Evolutionary conservation across 805 yeast species (phyloP).

Genomic region (Metschnikowia shivogae): DNA sequence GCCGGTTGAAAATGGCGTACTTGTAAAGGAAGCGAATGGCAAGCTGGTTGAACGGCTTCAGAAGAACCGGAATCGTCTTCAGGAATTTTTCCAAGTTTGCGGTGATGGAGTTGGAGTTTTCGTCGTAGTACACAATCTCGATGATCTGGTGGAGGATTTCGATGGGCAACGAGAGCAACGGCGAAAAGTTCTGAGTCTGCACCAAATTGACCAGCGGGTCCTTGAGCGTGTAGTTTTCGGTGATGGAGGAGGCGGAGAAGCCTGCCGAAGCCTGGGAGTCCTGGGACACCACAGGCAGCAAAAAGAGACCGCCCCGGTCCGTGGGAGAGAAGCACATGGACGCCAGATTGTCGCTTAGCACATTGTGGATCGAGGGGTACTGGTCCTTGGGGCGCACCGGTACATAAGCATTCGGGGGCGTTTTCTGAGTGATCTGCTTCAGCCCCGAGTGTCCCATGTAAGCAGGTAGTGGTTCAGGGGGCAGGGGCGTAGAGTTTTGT

Average conservation of each 20-base stretch:
- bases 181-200: constrained; percentile 14
- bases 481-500: not conserved
- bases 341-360: constrained; percentile 2
- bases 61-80: constrained; percentile 51
- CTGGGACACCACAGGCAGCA: constrained; percentile 18
- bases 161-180: constrained; percentile 43
- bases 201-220: constrained; percentile 15
- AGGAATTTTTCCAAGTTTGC: constrained; percentile 49
- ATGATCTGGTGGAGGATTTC: constrained; percentile 54
- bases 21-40: constrained; percentile 57
- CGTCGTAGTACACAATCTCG: constrained; percentile 52
- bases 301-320: constrained; percentile 14
- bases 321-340: constrained; percentile 11
- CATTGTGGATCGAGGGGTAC: constrained; percentile 1
- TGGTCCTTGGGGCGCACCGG: not conserved
- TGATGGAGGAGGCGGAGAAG: constrained; percentile 13
- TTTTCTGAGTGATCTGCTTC: constrained; percentile 2
- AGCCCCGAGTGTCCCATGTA: constrained; percentile 17
- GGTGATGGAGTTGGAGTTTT: constrained; percentile 48
- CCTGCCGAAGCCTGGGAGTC: constrained; percentile 3
- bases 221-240: constrained; percentile 15
- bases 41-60: constrained; percentile 54
- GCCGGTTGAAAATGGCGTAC: constrained; percentile 72
- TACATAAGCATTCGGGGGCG: not conserved
- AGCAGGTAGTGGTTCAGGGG: constrained; percentile 7